phyloP scores from a whole-genome alignment of 2,329 filamentous ascomycete genomes.

The Magnaporthiopsis incrustans region DNA sequence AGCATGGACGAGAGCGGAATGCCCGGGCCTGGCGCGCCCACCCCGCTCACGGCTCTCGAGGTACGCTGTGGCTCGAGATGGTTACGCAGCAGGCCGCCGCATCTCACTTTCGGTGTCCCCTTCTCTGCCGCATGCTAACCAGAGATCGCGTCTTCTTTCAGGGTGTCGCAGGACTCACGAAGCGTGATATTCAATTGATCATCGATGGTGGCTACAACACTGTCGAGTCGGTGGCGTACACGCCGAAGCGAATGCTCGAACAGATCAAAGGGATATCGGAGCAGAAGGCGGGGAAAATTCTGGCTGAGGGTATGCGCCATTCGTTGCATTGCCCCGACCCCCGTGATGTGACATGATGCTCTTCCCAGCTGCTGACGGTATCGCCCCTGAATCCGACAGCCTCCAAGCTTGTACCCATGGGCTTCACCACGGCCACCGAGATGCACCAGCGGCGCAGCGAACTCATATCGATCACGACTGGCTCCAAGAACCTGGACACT shows the following conservation, averaged over 20 bases:
- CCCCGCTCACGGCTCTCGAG: conserved; percentile 77
- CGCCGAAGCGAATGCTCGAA: conserved; percentile 71
- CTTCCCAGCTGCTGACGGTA: not conserved
- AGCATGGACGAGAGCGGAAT: conserved; percentile 60
- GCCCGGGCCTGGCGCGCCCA: conserved; percentile 86
- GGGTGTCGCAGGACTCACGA: conserved; percentile 85
- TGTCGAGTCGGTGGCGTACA: conserved; percentile 93
- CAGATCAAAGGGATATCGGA: conserved; percentile 98
- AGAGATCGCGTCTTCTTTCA: conserved; percentile 27
- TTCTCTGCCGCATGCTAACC: not conserved
- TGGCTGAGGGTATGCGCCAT: conserved; percentile 64
- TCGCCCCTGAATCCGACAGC: conserved; percentile 39
- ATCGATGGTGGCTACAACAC: conserved; percentile 91
- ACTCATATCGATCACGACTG: conserved; percentile 95
- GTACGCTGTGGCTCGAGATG: conserved; percentile 38
- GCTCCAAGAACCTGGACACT: conserved; percentile 95
- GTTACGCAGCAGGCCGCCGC: not conserved
- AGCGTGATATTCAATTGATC: conserved; percentile 88
- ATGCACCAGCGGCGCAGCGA: conserved; percentile 97
- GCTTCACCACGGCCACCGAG: conserved; percentile 96
- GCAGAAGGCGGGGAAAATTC: conserved; percentile 86
- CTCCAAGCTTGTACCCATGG: conserved; percentile 95
- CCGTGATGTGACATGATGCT: not conserved
- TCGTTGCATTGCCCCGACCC: not conserved
- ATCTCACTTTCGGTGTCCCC: not conserved